A percentile compares a stretch with the other conserved stretches of the same genome.
phyloP scores from a whole-genome alignment of 768 basidiomycete genomes.

The Kwoniella sp. region DNA sequence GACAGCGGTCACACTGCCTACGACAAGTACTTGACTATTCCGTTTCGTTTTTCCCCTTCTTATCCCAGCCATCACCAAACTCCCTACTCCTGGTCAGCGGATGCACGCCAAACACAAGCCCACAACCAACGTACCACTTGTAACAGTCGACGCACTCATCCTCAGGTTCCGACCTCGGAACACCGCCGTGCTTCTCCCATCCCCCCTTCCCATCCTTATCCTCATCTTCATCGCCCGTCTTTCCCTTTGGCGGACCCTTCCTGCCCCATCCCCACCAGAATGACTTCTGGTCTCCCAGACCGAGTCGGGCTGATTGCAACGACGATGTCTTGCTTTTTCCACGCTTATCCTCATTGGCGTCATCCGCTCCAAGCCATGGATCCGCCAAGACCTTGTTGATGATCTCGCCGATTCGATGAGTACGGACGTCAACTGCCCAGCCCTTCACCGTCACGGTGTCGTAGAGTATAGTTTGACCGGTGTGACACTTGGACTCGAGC shows the following conservation, averaged over 20 bases:
- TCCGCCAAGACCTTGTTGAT: constrained; percentile 66
- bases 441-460: constrained; percentile 76
- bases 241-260: constrained; percentile 32
- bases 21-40: too few relatives aligned
- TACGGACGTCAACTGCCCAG: constrained; percentile 72
- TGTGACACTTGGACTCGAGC: constrained; percentile 63
- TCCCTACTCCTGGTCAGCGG: constrained; percentile 27
- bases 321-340: too few relatives aligned
- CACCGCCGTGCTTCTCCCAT: constrained; percentile 46
- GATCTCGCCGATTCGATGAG: constrained; percentile 66
- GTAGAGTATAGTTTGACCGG: constrained; percentile 74
- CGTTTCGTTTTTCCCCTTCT: constrained; percentile 2
- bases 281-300: background rate
- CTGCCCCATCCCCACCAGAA: constrained; percentile 46
- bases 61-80: constrained; percentile 44
- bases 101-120: background rate
- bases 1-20: too few relatives aligned
- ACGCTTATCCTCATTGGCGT: background rate
- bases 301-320: background rate
- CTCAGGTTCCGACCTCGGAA: constrained; percentile 42
- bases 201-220: constrained; percentile 30
- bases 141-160: constrained; percentile 48
- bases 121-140: constrained; percentile 44
- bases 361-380: constrained; percentile 58
- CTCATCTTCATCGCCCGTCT: constrained; percentile 27